Evolutionary conservation across 129 eudicot species (phyloP).

Genomic region (Pittosporum tobira): DNA sequence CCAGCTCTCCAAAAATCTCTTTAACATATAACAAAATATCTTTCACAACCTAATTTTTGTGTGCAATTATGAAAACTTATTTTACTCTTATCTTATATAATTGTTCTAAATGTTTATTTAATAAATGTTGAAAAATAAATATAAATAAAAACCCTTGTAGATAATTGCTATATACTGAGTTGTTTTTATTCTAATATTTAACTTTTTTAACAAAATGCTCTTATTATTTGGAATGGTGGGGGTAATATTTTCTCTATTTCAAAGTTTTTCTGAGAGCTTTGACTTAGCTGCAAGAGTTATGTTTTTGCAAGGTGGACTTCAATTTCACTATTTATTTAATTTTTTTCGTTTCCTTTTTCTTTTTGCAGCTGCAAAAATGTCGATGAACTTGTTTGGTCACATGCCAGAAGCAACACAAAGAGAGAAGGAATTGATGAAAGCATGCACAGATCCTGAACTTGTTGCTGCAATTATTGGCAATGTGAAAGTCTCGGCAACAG

Average conservation of each 20-base stretch:
- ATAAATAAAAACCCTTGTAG: too few species aligned
- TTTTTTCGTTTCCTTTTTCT: not conserved
- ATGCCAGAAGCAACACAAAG: constrained; percentile 62
- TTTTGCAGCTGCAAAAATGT: constrained; percentile 80
- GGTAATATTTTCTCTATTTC: too few species aligned
- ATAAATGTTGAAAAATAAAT: too few species aligned
- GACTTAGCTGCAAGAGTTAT: not conserved
- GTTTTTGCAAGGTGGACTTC: not conserved
- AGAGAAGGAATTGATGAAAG: constrained; percentile 95
- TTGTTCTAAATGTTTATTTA: too few species aligned
- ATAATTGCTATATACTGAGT: too few species aligned
- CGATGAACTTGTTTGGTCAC: constrained; percentile 78
- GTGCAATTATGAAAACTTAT: too few species aligned
- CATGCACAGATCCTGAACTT: constrained; percentile 92
- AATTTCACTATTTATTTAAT: not conserved
- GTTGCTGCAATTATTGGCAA: constrained; percentile 85
- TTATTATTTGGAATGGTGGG: too few species aligned
- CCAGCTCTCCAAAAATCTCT: too few species aligned
- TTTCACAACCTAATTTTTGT: too few species aligned
- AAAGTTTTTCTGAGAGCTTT: not conserved
- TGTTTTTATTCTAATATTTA: too few species aligned
- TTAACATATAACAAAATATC: too few species aligned
- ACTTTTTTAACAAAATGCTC: not conserved
- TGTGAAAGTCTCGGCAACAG: constrained; percentile 76
- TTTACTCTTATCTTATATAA: too few species aligned